Evolutionary conservation across 208 protist genomes (phyloP), one percentile per base, ranked within the genome.

Genomic region (Angomonas ambiguus): DNA sequence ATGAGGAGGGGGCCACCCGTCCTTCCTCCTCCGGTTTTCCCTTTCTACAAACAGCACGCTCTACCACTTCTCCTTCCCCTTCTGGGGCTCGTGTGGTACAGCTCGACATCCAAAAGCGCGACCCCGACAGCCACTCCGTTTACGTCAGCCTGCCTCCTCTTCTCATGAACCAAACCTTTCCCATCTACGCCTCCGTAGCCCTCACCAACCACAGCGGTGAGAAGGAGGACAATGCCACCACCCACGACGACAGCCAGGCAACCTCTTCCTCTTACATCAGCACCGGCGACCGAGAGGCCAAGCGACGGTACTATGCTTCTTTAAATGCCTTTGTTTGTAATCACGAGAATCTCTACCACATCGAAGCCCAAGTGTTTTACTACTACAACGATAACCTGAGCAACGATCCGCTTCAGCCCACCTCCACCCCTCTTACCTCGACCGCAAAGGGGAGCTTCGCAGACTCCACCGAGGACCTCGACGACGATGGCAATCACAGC

Each of bases 331-430:
- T 53, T n/a, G 16, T 53, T 13, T 53, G 45, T n/a, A 53, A 53
- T 53, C 45, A 53, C 45, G 45, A 24, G 4, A 53, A 53, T 24
- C 24, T 53, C 18, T 53, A 53, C 45, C 10, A 53, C 20, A 24
- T 53, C 45, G 45, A 53, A 20, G 45, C 20, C 18, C 45, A 53
- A n/a, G 45, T 53, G 8, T 53, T 53, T 53, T 53, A 53, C 45
- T 53, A 53, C 45, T 53, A 27, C 20, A 53, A 53, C 20, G 45
- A 53, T 24, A 24, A 13, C 16, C 20, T 53, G 45, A 27, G 8
- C 18, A 8, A 4, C 45, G 4, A 24, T 53, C 45, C 35, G 35
- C 35, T 41, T 41, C 35, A 41, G 35, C 35, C 35, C 8, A 5
- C 35, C 8, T 41, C n/a, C n/a, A n/a, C n/a, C n/a, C n/a, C n/a